A percentile compares a stretch with the other conserved stretches of the same genome.
phyloP scores from a whole-genome alignment of 202 grass and related monocot species.

The Elaeis oleifera region DNA sequence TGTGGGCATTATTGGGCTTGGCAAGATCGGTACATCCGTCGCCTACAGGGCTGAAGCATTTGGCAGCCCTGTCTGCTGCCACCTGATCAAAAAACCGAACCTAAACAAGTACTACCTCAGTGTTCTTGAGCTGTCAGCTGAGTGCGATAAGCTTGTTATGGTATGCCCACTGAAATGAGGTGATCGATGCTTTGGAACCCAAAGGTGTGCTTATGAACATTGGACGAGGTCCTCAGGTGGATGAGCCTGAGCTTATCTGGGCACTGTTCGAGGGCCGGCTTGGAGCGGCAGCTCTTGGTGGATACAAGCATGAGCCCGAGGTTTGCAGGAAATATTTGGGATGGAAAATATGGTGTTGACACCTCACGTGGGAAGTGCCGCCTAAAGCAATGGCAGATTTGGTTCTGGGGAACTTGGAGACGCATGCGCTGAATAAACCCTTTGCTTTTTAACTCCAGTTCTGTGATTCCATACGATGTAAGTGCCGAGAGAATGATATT shows the following conservation, averaged over 20 bases:
- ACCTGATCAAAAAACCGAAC: constrained; percentile 61
- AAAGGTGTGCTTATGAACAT: constrained; percentile 81
- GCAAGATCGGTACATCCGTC: constrained; percentile 54
- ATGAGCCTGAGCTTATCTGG: constrained; percentile 54
- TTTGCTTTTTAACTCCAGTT: constrained; percentile 43
- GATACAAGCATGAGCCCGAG: constrained; percentile 71
- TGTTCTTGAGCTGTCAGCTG: constrained; percentile 51
- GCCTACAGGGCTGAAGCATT: constrained; percentile 69
- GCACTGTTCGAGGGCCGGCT: constrained; percentile 54
- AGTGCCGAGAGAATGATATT: too few species aligned
- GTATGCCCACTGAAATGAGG: constrained; percentile 66
- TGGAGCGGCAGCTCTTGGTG: constrained; percentile 59
- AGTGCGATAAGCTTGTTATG: constrained; percentile 60
- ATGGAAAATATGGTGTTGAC: constrained; percentile 75
- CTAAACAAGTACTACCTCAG: constrained; percentile 41
- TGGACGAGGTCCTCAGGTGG: constrained; percentile 56
- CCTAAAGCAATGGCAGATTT: constrained; percentile 62
- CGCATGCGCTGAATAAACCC: constrained; percentile 59
- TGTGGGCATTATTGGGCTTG: constrained; percentile 74
- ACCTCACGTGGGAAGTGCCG: constrained; percentile 58
- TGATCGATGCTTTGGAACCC: constrained; percentile 52
- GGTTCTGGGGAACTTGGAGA: constrained; percentile 74
- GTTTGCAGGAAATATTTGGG: constrained; percentile 57
- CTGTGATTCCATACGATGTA: constrained; percentile 25
- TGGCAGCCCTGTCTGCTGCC: constrained; percentile 62